phyloP scores from a whole-genome alignment of 306 rosid species.

The Vachellia collinsii region DNA sequence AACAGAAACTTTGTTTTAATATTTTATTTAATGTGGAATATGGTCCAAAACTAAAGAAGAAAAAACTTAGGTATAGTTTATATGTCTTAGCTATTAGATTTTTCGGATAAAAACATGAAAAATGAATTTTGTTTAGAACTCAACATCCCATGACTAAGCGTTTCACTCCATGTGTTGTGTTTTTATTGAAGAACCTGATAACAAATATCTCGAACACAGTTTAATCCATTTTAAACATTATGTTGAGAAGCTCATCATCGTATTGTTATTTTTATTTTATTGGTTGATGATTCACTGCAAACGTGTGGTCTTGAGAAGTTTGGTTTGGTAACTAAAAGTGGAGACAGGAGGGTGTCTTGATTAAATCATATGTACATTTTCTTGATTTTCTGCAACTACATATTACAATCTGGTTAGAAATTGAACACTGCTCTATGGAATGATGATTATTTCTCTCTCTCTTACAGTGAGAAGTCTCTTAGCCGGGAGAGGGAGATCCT shows the following conservation, averaged over 20 bases:
- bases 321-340: conserved; percentile 6
- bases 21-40: too few relatives aligned
- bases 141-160: background rate
- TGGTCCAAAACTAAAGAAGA: too few relatives aligned
- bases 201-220: background rate
- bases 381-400: background rate
- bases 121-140: background rate
- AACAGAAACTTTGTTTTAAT: too few relatives aligned
- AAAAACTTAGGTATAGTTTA: too few relatives aligned
- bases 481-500: conserved; percentile 77
- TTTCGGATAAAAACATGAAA: background rate
- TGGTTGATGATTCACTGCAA: background rate
- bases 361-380: background rate
- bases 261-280: too few relatives aligned
- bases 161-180: background rate
- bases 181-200: background rate
- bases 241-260: too few relatives aligned
- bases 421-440: background rate
- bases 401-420: conserved; percentile 13
- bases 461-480: conserved; percentile 66
- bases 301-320: background rate
- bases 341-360: background rate
- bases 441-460: background rate
- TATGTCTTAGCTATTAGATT: background rate
- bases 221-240: too few relatives aligned